Evolutionary conservation across 176 grass and related monocot genomes (phyloP), one percentile per base, ranked within the genome.

Genomic region (Bromus sterilis): DNA sequence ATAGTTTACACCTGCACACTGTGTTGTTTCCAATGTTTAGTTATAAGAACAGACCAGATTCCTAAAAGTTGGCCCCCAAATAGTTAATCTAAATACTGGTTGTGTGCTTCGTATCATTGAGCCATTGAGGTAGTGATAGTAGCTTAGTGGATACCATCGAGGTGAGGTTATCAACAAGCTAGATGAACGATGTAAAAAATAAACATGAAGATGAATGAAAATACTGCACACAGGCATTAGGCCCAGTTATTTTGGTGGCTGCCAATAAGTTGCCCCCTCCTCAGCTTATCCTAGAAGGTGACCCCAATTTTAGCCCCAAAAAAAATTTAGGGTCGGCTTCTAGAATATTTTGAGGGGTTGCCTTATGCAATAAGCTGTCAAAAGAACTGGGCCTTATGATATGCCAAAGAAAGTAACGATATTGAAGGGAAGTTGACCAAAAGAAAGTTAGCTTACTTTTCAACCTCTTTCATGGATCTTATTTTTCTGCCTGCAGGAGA

Each of bases 401-500:
- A 78, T 14, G 37, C 39, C 82, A 39, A 49, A 66, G 40, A 64
- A 80, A 78, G 15, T 66, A 61, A 75, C 53, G 46, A 84, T 29
- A 13, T 26, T 48, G 44, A 30, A 80, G 61, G 9, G 11, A 74
- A 31, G 33, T 53, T 78, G 28, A 59, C 14, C 21, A 75, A 62
- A 61, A 58, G 11, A 41, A n/a, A 78, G 20, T 36, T 58, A 34
- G 59, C 41, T 42, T 86, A 92, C 90, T 20, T 84, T 60, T 81
- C 56, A 40, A 92, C 23, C 8, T 86, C 71, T 4, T 41, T 60
- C 3, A 9, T 61, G 13, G 90, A 92, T 75, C 84, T 66, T 46
- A 92, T 16, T 65, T 39, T 77, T 61, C 49, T 81, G 21, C 90
- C 83, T n/a, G 56, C 31, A 60, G 87, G 90, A 60, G 84, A 29